A percentile compares a stretch with the other conserved stretches of the same genome.
These are phyloP conservation scores for Lipomyces yamanashiensis DNA, from an alignment of 805 yeast species.

Conservation along the genomic window DNA sequence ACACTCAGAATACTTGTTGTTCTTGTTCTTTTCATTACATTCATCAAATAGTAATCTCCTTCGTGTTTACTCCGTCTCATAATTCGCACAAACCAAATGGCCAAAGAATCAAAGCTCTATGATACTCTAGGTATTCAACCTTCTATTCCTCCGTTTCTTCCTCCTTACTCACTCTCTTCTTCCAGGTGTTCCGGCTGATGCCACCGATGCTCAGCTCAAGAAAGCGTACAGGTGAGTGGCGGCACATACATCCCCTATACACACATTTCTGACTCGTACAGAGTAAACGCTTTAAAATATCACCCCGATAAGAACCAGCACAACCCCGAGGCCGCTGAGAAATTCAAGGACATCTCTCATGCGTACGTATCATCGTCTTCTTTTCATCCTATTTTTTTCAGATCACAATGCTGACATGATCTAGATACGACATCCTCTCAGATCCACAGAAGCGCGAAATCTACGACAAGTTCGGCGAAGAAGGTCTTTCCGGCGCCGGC, in stretches of 20 bases:
- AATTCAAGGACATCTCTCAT: conserved; percentile 86
- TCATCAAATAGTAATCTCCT: not conserved
- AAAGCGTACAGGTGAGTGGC: conserved; percentile 61
- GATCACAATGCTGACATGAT: conserved; percentile 50
- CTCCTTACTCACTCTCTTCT: not conserved
- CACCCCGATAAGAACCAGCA: conserved; percentile 84
- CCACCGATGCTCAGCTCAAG: conserved; percentile 64
- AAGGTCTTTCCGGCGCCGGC: conserved; percentile 83
- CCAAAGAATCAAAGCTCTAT: conserved; percentile 67
- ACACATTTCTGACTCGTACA: not conserved
- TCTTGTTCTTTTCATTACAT: not conserved
- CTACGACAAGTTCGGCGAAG: conserved; percentile 91
- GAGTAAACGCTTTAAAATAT: conserved; percentile 63
- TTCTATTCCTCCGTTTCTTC: not conserved
- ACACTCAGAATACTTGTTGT: no score
- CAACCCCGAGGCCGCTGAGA: conserved; percentile 84
- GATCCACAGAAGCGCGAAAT: conserved; percentile 86
- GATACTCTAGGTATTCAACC: conserved; percentile 57
- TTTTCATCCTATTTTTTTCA: conserved; percentile 39
- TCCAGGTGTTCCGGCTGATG: conserved; percentile 55
- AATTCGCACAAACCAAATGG: conserved; percentile 53
- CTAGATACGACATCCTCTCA: conserved; percentile 70
- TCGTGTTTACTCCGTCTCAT: not conserved
- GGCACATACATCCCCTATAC: not conserved
- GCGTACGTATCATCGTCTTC: conserved; percentile 52